Conservation (phyloP, 371 early-diverging fungal genomes). For the Lichtheimia ornata region DNA sequence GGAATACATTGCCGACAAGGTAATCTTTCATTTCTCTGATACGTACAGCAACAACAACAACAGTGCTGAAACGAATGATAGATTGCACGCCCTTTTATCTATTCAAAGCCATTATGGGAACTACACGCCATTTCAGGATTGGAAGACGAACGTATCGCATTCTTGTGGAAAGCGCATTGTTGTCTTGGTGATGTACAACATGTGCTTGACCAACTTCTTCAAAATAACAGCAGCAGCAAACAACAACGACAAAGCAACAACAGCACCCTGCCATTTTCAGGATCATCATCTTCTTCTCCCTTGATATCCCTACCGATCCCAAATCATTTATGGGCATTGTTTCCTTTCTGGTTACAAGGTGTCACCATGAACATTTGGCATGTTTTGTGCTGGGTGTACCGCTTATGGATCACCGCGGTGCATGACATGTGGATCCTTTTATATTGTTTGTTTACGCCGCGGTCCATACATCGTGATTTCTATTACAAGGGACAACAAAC, state of each 20-base stretch:
- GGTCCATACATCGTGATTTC: conserved; percentile 20
- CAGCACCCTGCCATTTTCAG: too few relatives aligned
- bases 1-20: conserved; percentile 26
- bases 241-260: too few relatives aligned
- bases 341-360: conserved; percentile 5
- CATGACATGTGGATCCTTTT: conserved; percentile 21
- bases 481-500: conserved; percentile 32
- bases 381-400: not conserved
- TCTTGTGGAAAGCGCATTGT: conserved; percentile 45
- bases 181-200: conserved; percentile 35
- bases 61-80: conserved; percentile 1
- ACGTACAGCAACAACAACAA: conserved; percentile 2
- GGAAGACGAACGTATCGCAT: conserved; percentile 24
- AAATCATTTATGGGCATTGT: conserved; percentile 3
- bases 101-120: conserved; percentile 35
- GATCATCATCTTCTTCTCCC: too few relatives aligned
- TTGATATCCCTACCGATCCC: not conserved
- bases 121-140: conserved; percentile 36
- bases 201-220: conserved; percentile 19
- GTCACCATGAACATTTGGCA: not conserved
- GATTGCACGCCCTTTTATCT: conserved; percentile 29
- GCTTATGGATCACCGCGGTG: not conserved
- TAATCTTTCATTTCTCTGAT: too few relatives aligned
- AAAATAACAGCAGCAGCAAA: too few relatives aligned
- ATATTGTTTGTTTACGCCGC: conserved; percentile 5